Percentiles rank a stretch among this genome's conserved stretches.
These are phyloP conservation scores for Leishmania turanica DNA, from an alignment of 208 protist species.

Conservation along the genomic window DNA sequence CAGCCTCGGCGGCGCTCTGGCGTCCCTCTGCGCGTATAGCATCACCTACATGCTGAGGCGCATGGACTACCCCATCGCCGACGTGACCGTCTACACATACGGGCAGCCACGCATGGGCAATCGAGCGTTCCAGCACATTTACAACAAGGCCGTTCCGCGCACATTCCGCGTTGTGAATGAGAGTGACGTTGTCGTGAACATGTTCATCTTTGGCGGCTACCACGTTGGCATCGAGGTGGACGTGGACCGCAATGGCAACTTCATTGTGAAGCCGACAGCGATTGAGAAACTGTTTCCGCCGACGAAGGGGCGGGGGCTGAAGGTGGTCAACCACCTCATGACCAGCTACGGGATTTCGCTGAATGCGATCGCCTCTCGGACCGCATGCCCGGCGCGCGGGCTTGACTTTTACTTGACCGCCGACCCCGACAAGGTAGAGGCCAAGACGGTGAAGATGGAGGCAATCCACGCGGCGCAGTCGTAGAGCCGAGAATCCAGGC, in stretches of 20 bases:
- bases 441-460: constrained; percentile 17
- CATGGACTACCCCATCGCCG: constrained; percentile 67
- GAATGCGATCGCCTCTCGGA: constrained; percentile 57
- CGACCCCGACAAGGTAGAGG: constrained; percentile 27
- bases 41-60: constrained; percentile 45
- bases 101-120: constrained; percentile 90
- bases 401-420: constrained; percentile 39
- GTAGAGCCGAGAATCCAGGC: neutral
- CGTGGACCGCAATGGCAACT: constrained; percentile 90
- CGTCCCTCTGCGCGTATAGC: constrained; percentile 87
- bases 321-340: constrained; percentile 80
- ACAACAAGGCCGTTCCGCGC: constrained; percentile 83
- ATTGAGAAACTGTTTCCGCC: constrained; percentile 88
- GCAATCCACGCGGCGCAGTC: neutral
- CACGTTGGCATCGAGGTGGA: constrained; percentile 89
- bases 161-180: constrained; percentile 91
- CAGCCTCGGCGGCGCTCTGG: constrained; percentile 89
- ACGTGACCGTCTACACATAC: constrained; percentile 91
- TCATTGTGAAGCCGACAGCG: constrained; percentile 87
- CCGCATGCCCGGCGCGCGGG: constrained; percentile 45
- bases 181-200: constrained; percentile 76
- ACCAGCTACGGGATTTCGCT: constrained; percentile 68
- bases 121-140: constrained; percentile 59
- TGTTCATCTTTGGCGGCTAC: constrained; percentile 68
- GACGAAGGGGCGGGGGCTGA: constrained; percentile 61